These are phyloP conservation scores for Fusarium redolens DNA, from an alignment of 2,329 filamentous ascomycete genomes.

Conservation along the genomic window DNA sequence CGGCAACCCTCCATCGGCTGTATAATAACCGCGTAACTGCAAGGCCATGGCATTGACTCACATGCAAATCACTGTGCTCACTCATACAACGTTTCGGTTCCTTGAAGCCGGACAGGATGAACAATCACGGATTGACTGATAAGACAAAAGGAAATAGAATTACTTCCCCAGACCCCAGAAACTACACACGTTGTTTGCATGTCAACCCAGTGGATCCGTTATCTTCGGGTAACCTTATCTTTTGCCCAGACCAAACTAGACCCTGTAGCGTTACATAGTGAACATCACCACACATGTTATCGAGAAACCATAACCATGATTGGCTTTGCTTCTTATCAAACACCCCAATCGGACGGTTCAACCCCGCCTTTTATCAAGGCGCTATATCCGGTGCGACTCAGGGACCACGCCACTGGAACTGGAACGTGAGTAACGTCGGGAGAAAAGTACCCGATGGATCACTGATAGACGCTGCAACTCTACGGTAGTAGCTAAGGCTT, in stretches of 20 bases:
- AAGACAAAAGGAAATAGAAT: too few relatives aligned
- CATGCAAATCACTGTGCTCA: background rate
- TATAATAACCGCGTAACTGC: too few relatives aligned
- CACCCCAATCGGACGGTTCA: background rate
- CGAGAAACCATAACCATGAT: background rate
- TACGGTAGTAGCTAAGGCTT: background rate
- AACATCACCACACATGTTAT: background rate
- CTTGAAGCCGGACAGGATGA: background rate
- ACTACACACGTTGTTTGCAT: background rate
- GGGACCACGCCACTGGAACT: background rate
- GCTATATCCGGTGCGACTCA: background rate
- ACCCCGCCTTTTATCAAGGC: background rate
- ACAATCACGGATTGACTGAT: background rate
- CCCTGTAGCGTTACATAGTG: background rate
- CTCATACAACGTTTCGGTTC: background rate
- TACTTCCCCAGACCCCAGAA: background rate
- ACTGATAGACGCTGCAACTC: background rate
- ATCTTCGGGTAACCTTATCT: background rate
- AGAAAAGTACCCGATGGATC: background rate
- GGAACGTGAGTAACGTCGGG: background rate
- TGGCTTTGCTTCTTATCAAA: background rate
- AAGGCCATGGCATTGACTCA: too few relatives aligned
- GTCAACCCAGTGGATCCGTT: background rate
- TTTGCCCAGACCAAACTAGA: background rate
- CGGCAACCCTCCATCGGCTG: background rate